Percentiles rank a stretch among this genome's conserved stretches.
Conservation (phyloP, 306 rosid genomes). For the Prunus salicina region DNA sequence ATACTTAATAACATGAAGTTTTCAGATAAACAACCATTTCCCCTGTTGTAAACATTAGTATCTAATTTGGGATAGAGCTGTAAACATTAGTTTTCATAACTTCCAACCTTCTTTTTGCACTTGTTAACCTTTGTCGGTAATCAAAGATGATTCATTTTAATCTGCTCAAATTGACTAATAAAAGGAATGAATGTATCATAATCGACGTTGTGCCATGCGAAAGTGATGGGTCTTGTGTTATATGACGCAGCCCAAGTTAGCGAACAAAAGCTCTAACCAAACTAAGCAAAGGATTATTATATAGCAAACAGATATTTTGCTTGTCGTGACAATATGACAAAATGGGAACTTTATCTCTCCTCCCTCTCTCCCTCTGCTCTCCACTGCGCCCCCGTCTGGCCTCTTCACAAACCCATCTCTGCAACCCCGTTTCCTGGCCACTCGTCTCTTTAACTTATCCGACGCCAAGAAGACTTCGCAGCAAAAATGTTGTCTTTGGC, state of each 20-base stretch:
- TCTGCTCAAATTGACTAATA: neutral
- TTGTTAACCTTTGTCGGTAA: too few species aligned
- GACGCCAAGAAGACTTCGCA: conserved; percentile 13
- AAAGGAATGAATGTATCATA: too few species aligned
- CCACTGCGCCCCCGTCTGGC: conserved; percentile 19
- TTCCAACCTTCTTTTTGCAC: too few species aligned
- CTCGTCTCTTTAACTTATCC: conserved; percentile 21
- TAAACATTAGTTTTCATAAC: too few species aligned
- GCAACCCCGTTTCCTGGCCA: conserved; percentile 16
- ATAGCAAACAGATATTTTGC: conserved; percentile 10
- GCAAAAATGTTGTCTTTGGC: conserved; percentile 25
- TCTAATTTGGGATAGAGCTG: neutral
- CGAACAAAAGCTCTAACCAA: neutral
- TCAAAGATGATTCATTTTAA: neutral
- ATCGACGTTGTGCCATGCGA: too few species aligned
- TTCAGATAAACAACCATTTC: neutral
- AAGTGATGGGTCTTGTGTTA: neutral
- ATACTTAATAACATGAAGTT: neutral
- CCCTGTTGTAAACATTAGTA: neutral
- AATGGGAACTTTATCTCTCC: conserved; percentile 47
- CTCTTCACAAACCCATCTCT: conserved; percentile 22
- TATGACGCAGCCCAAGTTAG: neutral
- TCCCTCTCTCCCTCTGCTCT: conserved; percentile 23
- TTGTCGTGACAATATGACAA: conserved; percentile 5
- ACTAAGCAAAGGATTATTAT: neutral